A percentile compares a stretch with the other conserved stretches of the same genome.
Evolutionary conservation across 1,139 yeast species (phyloP).

Genomic region (Scheffersomyces stambukii): DNA sequence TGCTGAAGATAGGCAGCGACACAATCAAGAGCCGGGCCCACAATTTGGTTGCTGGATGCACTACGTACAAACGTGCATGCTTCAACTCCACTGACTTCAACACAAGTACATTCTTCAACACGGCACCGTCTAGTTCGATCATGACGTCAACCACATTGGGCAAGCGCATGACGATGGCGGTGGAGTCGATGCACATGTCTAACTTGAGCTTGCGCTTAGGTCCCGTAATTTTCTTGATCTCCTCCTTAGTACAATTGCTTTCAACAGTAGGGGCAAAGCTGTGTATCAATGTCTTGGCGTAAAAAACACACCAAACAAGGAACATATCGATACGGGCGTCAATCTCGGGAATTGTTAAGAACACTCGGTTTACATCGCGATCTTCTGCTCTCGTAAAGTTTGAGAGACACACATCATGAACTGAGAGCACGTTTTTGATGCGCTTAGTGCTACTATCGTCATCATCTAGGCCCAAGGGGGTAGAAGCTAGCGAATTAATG

Average conservation of each 20-base stretch:
- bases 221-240: constrained; percentile 22
- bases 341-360: constrained; percentile 30
- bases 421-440: constrained; percentile 31
- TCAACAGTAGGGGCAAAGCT: constrained; percentile 34
- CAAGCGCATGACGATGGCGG: constrained; percentile 42
- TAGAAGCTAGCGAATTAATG: constrained; percentile 23
- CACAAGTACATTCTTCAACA: constrained; percentile 23
- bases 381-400: constrained; percentile 20
- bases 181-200: constrained; percentile 35
- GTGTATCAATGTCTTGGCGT: constrained; percentile 34
- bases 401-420: constrained; percentile 23
- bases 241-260: constrained; percentile 24
- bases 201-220: constrained; percentile 22
- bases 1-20: constrained; percentile 33
- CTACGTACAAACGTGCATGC: constrained; percentile 45
- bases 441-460: constrained; percentile 14
- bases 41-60: constrained; percentile 49
- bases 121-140: constrained; percentile 44
- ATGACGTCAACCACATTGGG: constrained; percentile 51
- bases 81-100: constrained; percentile 28
- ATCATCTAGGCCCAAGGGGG: constrained; percentile 5
- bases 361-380: constrained; percentile 24
- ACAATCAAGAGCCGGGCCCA: constrained; percentile 40
- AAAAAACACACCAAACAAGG: constrained; percentile 40
- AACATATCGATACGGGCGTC: constrained; percentile 41